phyloP scores from a whole-genome alignment of 202 grass and related monocot species.

The Alloteropsis angusta region DNA sequence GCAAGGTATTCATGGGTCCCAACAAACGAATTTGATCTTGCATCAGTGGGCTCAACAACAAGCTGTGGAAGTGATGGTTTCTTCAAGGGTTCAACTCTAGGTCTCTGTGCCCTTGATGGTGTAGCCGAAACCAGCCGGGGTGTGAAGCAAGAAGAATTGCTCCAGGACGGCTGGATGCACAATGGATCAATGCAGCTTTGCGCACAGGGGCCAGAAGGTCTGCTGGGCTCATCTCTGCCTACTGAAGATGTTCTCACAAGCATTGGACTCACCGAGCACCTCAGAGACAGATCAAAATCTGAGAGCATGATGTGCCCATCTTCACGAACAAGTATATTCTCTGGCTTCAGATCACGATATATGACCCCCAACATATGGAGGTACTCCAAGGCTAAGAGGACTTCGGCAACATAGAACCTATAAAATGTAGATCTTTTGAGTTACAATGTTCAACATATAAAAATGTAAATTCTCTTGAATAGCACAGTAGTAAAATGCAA shows the following conservation, averaged over 20 bases:
- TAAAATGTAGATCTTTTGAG: neutral
- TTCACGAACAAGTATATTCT: conserved; percentile 97
- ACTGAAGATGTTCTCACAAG: conserved; percentile 71
- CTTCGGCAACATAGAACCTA: conserved; percentile 95
- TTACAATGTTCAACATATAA: conserved; percentile 11
- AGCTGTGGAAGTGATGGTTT: conserved; percentile 77
- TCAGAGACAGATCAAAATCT: conserved; percentile 91
- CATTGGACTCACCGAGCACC: conserved; percentile 80
- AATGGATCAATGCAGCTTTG: conserved; percentile 93
- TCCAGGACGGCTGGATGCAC: conserved; percentile 81
- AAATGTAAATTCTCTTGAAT: neutral
- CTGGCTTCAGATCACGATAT: conserved; percentile 97
- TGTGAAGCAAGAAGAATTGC: conserved; percentile 85
- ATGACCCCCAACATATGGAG: conserved; percentile 97
- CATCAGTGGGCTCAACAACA: conserved; percentile 84
- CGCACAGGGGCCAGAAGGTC: conserved; percentile 72
- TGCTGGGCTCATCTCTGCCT: conserved; percentile 57
- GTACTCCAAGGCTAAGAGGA: conserved; percentile 93
- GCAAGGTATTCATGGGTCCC: conserved; percentile 96
- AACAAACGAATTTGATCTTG: conserved; percentile 88
- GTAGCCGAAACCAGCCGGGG: conserved; percentile 59
- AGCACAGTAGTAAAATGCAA: neutral
- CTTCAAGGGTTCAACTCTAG: conserved; percentile 46
- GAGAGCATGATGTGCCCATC: conserved; percentile 99
- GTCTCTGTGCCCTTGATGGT: conserved; percentile 32